phyloP scores from a whole-genome alignment of 2,329 filamentous ascomycete species.

The Fonsecaea nubica region DNA sequence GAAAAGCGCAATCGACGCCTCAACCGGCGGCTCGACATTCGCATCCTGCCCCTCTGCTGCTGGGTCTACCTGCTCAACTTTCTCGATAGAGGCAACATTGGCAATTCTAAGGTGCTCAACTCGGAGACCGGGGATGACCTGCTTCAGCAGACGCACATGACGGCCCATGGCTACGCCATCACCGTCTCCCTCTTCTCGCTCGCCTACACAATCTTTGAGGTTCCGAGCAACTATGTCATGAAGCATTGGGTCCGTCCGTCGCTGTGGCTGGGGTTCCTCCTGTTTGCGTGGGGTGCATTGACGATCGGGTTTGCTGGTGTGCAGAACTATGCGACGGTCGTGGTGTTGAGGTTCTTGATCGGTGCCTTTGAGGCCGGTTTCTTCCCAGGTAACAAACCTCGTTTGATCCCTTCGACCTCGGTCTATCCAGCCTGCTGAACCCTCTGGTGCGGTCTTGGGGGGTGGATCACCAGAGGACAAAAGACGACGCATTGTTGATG shows the following conservation, averaged over 20 bases:
- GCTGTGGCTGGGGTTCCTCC: constrained; percentile 58
- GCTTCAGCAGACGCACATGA: constrained; percentile 67
- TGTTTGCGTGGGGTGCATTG: constrained; percentile 57
- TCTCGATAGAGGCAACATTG: constrained; percentile 72
- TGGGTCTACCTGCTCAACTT: constrained; percentile 72
- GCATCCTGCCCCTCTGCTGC: constrained; percentile 69
- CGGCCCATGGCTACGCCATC: constrained; percentile 65
- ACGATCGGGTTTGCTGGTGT: constrained; percentile 57
- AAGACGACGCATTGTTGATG: background rate
- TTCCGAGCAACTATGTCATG: constrained; percentile 57
- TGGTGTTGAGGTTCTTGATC: constrained; percentile 57
- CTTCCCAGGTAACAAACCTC: constrained; percentile 49
- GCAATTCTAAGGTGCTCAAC: constrained; percentile 71
- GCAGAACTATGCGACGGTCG: constrained; percentile 52
- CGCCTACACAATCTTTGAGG: constrained; percentile 47
- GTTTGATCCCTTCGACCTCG: background rate
- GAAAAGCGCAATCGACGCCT: constrained; percentile 28
- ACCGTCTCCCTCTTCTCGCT: constrained; percentile 57
- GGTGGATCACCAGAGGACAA: background rate
- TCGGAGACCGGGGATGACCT: constrained; percentile 66
- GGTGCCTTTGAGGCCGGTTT: constrained; percentile 58
- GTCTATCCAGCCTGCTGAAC: background rate
- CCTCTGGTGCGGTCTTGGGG: background rate
- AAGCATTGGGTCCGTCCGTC: constrained; percentile 47
- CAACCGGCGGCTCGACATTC: constrained; percentile 54